Conservation (phyloP, 169 alveolate species). For the Eimeria brunetti region DNA sequence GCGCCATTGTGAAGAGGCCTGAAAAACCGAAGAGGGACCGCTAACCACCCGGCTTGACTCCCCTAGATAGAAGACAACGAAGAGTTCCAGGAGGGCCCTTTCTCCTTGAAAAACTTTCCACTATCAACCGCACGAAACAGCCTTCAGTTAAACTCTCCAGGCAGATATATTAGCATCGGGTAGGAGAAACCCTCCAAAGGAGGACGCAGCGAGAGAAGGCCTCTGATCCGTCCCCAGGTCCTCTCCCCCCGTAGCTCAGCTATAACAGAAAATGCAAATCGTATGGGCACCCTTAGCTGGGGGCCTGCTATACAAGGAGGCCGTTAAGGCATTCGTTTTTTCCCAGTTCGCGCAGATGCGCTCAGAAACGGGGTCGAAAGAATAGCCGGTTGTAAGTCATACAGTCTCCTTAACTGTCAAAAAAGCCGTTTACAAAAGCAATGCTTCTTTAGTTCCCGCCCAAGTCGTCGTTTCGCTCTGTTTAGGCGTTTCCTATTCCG, state of each 20-base stretch:
- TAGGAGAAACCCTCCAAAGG: not conserved
- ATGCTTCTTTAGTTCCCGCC: not conserved
- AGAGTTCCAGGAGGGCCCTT: not conserved
- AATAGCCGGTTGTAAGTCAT: not conserved
- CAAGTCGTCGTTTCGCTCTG: not conserved
- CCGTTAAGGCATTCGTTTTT: not conserved
- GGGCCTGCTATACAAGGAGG: slow-evolving; percentile 3
- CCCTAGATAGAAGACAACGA: not conserved
- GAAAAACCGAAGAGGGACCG: not conserved
- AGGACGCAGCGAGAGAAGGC: not conserved
- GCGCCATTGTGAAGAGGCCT: not conserved
- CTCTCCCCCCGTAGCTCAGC: not conserved
- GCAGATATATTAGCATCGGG: not conserved
- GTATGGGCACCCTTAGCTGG: not conserved
- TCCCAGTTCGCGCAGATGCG: not conserved
- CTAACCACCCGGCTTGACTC: not conserved
- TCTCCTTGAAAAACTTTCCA: not conserved
- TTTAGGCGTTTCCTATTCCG: not conserved
- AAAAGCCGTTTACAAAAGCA: not conserved
- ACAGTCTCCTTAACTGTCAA: not conserved
- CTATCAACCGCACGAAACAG: not conserved
- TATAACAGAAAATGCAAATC: not conserved
- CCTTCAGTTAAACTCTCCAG: not conserved
- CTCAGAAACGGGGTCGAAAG: not conserved
- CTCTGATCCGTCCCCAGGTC: not conserved